Evolutionary conservation across 2,329 filamentous ascomycete genomes (phyloP), one percentile per base, ranked within the genome.

Genomic region (Trichoderma atrobrunneum): DNA sequence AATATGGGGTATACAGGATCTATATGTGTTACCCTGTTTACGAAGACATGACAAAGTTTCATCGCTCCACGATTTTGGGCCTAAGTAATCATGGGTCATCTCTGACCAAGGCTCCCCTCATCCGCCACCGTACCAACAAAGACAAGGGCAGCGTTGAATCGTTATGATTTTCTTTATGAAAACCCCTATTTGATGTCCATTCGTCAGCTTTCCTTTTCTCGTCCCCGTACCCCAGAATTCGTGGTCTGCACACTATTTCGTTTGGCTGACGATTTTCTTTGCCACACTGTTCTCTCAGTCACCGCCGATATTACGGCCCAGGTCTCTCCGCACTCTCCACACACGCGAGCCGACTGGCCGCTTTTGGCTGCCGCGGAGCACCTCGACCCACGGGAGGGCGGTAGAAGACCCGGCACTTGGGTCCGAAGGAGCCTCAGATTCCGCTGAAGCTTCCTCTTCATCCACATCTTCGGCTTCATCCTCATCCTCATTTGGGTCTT

Each of bases 261-360:
- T 12, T 21, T 30, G 12, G 63, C 63, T 57, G 21, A 39, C 21
- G 21, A 56, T 62, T 36, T 54, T 70, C 36, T 48, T 69, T 7
- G 14, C 34, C 30, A 48, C 18, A n/a, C 51, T n/a, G 14, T 36
- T 36, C 28, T 21, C 57, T 71, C 60, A 71, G 60, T 71, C 68
- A 30, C 59, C 71, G 30, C 67, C 68, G 7, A 26, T 18, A 26
- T 39, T 66, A 43, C 72, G 72, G 24, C 90, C 89, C 7, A 91
- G 79, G 78, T 92, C 89, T 74, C 89, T 86, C 72, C 90, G 84
- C 12, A 91, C 89, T 73, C 89, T 85, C 89, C 89, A 91, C 11
- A 89, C 88, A 65, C 85, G 85, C 4, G 88, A 89, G 16, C 89
- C 90, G 12, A 86, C 84, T 5, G 87, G 86, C 70, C 88, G 83